These are phyloP conservation scores for Blastobotrys aristatus DNA, from an alignment of 1,139 yeast genomes.

Conservation along the genomic window DNA sequence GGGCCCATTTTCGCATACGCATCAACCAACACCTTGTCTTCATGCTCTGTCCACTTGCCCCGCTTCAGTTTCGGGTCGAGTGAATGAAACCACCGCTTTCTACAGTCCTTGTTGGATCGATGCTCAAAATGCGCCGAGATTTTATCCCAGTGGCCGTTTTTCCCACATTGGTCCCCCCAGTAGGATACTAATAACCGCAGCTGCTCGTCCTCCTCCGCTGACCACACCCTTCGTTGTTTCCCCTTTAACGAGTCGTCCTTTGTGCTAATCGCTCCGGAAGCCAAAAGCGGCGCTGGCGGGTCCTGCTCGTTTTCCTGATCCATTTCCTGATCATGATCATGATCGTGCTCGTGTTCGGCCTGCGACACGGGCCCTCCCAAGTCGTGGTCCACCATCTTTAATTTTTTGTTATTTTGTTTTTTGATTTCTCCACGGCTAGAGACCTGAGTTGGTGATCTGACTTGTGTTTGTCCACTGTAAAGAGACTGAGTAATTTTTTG, in stretches of 20 bases:
- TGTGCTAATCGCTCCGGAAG: neutral
- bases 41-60: slow-evolving; percentile 87
- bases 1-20: slow-evolving; percentile 71
- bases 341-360: neutral
- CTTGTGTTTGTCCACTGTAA: neutral
- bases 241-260: neutral
- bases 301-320: neutral
- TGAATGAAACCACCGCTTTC: slow-evolving; percentile 85
- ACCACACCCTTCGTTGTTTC: slow-evolving; percentile 57
- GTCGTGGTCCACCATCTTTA: neutral
- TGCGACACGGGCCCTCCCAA: slow-evolving; percentile 3
- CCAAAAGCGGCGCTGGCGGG: neutral
- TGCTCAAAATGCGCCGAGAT: slow-evolving; percentile 64
- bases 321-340: neutral
- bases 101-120: slow-evolving; percentile 83
- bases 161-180: slow-evolving; percentile 90
- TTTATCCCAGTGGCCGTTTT: slow-evolving; percentile 61
- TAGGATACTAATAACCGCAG: slow-evolving; percentile 64
- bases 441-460: neutral
- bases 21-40: slow-evolving; percentile 59
- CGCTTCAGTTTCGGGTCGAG: slow-evolving; percentile 74
- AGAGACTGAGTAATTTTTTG: neutral
- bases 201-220: slow-evolving; percentile 67
- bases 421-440: no score
- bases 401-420: neutral